Percentiles rank a stretch among this genome's conserved stretches.
Conservation (phyloP, 805 yeast species). For the Clavispora asparagi region DNA sequence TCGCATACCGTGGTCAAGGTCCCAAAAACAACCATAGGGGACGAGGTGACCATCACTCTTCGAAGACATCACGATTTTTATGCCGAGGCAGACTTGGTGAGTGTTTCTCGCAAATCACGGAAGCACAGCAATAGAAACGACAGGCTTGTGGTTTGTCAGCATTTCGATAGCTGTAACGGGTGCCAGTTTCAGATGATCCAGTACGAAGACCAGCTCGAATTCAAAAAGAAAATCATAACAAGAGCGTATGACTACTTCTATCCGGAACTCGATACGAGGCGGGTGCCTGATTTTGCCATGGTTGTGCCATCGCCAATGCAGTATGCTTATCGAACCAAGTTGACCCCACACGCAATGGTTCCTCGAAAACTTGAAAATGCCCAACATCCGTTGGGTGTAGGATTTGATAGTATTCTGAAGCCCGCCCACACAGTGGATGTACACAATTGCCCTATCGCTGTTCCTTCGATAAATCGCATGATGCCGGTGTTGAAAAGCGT, state of each 20-base stretch:
- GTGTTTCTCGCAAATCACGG: conserved; percentile 10
- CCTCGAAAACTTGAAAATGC: conserved; percentile 7
- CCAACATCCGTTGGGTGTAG: conserved; percentile 19
- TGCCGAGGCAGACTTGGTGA: conserved; percentile 26
- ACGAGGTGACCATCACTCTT: conserved; percentile 24
- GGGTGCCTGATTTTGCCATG: conserved; percentile 16
- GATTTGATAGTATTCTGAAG: conserved; percentile 24
- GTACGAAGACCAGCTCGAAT: conserved; percentile 32
- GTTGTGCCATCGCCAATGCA: conserved; percentile 34
- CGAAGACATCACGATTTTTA: conserved; percentile 25
- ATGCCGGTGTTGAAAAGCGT: conserved; percentile 14
- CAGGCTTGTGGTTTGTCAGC: conserved; percentile 24
- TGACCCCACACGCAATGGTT: conserved; percentile 34
- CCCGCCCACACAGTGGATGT: conserved; percentile 26
- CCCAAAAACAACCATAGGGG: conserved; percentile 39
- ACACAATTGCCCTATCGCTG: conserved; percentile 33
- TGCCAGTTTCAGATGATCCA: conserved; percentile 40
- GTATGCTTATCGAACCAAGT: conserved; percentile 34
- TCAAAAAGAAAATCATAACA: conserved; percentile 24
- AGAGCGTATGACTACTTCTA: conserved; percentile 32
- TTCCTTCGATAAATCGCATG: conserved; percentile 23
- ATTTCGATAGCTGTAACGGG: conserved; percentile 35
- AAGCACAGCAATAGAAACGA: conserved; percentile 19
- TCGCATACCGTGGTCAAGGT: conserved; percentile 23
- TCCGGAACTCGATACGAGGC: conserved; percentile 16